These are phyloP conservation scores for Phlebiopsis gigantea DNA, from an alignment of 768 basidiomycete genomes.

Conservation along the genomic window DNA sequence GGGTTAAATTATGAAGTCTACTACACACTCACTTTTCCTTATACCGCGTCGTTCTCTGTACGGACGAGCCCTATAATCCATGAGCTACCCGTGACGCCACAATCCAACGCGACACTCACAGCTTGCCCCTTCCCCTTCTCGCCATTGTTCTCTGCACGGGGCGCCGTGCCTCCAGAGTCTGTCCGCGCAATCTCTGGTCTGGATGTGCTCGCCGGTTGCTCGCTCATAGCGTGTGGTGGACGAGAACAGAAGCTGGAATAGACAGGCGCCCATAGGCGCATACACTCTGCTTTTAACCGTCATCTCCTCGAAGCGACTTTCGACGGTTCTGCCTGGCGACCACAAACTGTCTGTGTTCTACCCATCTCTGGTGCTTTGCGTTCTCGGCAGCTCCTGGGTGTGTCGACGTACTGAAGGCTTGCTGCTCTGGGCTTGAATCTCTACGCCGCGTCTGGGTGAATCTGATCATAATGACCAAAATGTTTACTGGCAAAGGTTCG, in stretches of 20 bases:
- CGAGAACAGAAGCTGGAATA: background rate
- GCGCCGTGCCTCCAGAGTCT: background rate
- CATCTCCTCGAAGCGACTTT: background rate
- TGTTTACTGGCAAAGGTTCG: background rate
- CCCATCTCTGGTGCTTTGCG: background rate
- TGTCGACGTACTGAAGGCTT: background rate
- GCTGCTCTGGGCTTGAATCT: background rate
- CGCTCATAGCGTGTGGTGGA: background rate
- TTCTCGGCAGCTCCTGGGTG: background rate
- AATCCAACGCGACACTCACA: background rate
- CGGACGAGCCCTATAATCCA: background rate
- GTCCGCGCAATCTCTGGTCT: slow-evolving; percentile 2
- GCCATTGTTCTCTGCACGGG: background rate
- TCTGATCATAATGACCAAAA: background rate
- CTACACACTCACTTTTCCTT: slow-evolving; percentile 8
- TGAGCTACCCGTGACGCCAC: background rate
- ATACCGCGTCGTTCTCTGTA: slow-evolving; percentile 2
- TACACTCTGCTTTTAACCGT: background rate
- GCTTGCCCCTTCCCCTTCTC: background rate
- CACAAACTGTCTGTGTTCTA: background rate
- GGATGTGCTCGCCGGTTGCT: background rate
- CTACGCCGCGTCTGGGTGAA: background rate
- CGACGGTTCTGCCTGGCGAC: no score
- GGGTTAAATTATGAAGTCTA: no score
- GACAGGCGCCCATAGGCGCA: background rate